Conservation (phyloP, 805 yeast genomes). For the Yarrowia sp. region DNA sequence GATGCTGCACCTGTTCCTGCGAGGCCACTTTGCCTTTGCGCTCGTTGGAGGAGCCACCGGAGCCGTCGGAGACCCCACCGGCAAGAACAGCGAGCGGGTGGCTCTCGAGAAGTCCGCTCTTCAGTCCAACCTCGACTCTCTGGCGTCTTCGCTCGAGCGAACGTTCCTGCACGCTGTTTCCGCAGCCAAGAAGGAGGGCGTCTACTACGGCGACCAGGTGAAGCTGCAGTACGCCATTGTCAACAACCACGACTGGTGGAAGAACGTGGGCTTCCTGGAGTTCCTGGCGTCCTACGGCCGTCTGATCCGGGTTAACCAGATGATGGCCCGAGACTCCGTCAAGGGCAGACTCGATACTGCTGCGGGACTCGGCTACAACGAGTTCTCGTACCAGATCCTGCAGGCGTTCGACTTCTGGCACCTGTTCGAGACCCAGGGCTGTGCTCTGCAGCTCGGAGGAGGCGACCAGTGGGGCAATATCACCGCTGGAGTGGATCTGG, state of each 20-base stretch:
- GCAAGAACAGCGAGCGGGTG: conserved; percentile 72
- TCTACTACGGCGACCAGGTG: conserved; percentile 51
- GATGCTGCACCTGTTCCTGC: conserved; percentile 72
- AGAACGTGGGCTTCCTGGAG: conserved; percentile 66
- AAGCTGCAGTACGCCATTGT: conserved; percentile 40
- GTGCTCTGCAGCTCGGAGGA: conserved; percentile 83
- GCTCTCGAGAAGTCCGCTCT: conserved; percentile 55
- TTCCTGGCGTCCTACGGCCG: conserved; percentile 76
- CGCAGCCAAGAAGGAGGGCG: conserved; percentile 43
- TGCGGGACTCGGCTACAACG: conserved; percentile 86
- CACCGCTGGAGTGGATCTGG: conserved; percentile 87
- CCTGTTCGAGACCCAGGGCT: conserved; percentile 55
- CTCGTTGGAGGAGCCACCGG: conserved; percentile 84
- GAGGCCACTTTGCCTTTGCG: conserved; percentile 84
- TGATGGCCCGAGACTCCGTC: conserved; percentile 87
- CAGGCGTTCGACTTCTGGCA: conserved; percentile 95
- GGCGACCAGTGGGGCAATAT: conserved; percentile 99
- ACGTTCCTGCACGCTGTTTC: conserved; percentile 30
- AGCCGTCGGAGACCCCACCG: conserved; percentile 94
- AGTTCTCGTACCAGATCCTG: conserved; percentile 85
- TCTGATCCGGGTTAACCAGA: conserved; percentile 74
- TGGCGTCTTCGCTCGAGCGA: conserved; percentile 55
- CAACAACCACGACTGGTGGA: conserved; percentile 88
- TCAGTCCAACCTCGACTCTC: conserved; percentile 51
- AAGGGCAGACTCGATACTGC: conserved; percentile 66